A percentile compares a stretch with the other conserved stretches of the same genome.
Evolutionary conservation across 2,329 filamentous ascomycete species (phyloP).

Genomic region (Helicocarpus griseus): DNA sequence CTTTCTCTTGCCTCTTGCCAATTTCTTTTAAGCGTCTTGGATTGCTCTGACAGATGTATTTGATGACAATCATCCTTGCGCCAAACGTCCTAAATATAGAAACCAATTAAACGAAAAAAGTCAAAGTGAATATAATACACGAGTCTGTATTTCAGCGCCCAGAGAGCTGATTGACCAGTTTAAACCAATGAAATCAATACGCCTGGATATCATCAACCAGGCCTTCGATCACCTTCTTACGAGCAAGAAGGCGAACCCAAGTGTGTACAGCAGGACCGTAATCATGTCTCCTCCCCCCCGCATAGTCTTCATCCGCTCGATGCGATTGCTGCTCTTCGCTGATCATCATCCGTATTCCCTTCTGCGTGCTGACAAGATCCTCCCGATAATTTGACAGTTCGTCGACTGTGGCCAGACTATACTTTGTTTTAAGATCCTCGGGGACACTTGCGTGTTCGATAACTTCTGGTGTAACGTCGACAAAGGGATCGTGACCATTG

Average conservation of each 20-base stretch:
- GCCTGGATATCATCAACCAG: conserved; percentile 10
- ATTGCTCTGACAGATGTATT: no score
- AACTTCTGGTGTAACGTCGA: conserved; percentile 21
- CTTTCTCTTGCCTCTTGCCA: no score
- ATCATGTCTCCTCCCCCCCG: conserved; percentile 44
- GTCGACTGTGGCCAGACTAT: conserved; percentile 17
- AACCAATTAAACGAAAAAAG: not conserved
- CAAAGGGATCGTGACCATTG: conserved; percentile 28
- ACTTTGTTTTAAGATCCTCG: conserved; percentile 15
- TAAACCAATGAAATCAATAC: not conserved
- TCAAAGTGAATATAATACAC: not conserved
- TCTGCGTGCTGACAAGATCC: conserved; percentile 23
- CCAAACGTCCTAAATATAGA: not conserved
- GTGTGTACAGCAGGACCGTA: conserved; percentile 58
- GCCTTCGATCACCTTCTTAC: conserved; percentile 49
- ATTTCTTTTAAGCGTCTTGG: no score
- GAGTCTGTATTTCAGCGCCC: not conserved
- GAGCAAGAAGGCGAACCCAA: conserved; percentile 61
- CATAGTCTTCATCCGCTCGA: conserved; percentile 31
- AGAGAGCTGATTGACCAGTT: not conserved
- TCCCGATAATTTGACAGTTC: conserved; percentile 24
- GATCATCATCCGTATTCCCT: conserved; percentile 25
- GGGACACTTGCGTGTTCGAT: conserved; percentile 27
- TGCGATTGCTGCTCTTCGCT: conserved; percentile 31
- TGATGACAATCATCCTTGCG: not conserved